A percentile compares a stretch with the other conserved stretches of the same genome.
These are phyloP conservation scores for Aureobasidium sp. DNA, from an alignment of 2,329 filamentous ascomycete genomes.

Conservation along the genomic window DNA sequence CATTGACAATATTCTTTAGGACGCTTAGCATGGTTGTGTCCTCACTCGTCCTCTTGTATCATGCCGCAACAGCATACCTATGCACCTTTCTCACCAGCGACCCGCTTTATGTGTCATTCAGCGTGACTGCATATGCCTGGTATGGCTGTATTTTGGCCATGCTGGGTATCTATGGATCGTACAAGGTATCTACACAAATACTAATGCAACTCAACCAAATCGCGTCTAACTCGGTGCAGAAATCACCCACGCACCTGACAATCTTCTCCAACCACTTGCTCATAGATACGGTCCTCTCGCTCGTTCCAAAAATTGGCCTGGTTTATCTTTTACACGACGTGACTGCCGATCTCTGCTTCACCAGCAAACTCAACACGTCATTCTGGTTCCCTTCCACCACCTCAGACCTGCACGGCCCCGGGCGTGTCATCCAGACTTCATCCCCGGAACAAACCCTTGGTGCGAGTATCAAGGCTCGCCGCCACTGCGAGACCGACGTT, in stretches of 20 bases:
- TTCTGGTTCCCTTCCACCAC: not conserved
- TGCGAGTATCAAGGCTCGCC: not conserved
- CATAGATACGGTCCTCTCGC: slow-evolving; percentile 18
- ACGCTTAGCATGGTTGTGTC: slow-evolving; percentile 20
- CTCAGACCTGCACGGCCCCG: slow-evolving; percentile 1
- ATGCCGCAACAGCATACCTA: slow-evolving; percentile 21
- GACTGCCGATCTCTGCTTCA: slow-evolving; percentile 14
- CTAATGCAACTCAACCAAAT: not conserved
- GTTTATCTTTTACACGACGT: slow-evolving; percentile 18
- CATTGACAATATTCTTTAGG: slow-evolving; percentile 4
- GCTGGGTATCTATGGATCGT: slow-evolving; percentile 22
- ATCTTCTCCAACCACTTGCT: slow-evolving; percentile 19
- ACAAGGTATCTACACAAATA: slow-evolving; percentile 17
- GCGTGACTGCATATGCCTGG: slow-evolving; percentile 24
- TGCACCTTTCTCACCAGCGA: slow-evolving; percentile 24
- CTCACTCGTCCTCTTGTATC: slow-evolving; percentile 21
- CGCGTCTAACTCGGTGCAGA: not conserved
- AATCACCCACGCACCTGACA: slow-evolving; percentile 14
- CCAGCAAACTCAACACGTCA: slow-evolving; percentile 6
- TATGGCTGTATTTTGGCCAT: slow-evolving; percentile 22
- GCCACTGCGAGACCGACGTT: slow-evolving; percentile 11
- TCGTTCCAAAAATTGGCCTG: slow-evolving; percentile 17
- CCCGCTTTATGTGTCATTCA: slow-evolving; percentile 23
- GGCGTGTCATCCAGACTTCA: slow-evolving; percentile 1
- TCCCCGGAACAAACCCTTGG: not conserved